phyloP scores from a whole-genome alignment of 495 filamentous ascomycete species.

The Hypoxylon fragiforme region DNA sequence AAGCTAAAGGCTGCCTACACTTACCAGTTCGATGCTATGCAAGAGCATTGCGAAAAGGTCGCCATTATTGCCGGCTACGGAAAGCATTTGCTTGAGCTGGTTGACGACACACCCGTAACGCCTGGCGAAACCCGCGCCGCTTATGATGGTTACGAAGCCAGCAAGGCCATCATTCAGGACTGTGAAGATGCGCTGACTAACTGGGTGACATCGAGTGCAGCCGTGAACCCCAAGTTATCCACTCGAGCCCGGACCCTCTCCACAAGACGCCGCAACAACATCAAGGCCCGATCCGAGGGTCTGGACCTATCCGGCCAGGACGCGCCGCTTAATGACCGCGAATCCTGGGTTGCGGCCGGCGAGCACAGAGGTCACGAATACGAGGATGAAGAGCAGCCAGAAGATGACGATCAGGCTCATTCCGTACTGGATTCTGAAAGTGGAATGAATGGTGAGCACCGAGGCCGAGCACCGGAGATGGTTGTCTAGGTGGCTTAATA shows the following conservation, averaged over 20 bases:
- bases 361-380: conserved; percentile 64
- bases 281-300: conserved; percentile 64
- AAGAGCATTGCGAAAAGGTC: conserved; percentile 97
- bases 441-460: conserved; percentile 50
- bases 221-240: conserved; percentile 83
- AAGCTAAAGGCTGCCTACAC: conserved; percentile 98
- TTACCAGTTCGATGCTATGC: conserved; percentile 97
- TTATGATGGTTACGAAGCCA: conserved; percentile 97
- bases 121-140: conserved; percentile 94
- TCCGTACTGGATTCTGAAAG: conserved; percentile 48
- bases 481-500: conserved; percentile 15
- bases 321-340: conserved; percentile 76
- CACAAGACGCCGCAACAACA: conserved; percentile 74
- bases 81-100: conserved; percentile 91
- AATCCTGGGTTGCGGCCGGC: conserved; percentile 85
- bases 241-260: conserved; percentile 82
- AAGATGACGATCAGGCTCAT: conserved; percentile 49
- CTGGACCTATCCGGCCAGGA: conserved; percentile 86
- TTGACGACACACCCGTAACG: conserved; percentile 96
- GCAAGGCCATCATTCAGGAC: conserved; percentile 99
- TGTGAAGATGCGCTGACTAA: conserved; percentile 97
- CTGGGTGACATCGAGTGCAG: conserved; percentile 89
- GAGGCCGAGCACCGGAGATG: conserved; percentile 44
- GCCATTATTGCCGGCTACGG: conserved; percentile 97
- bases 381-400: conserved; percentile 56